Conservation (phyloP, 2,329 filamentous ascomycete genomes). For the Xylaria digitata region DNA sequence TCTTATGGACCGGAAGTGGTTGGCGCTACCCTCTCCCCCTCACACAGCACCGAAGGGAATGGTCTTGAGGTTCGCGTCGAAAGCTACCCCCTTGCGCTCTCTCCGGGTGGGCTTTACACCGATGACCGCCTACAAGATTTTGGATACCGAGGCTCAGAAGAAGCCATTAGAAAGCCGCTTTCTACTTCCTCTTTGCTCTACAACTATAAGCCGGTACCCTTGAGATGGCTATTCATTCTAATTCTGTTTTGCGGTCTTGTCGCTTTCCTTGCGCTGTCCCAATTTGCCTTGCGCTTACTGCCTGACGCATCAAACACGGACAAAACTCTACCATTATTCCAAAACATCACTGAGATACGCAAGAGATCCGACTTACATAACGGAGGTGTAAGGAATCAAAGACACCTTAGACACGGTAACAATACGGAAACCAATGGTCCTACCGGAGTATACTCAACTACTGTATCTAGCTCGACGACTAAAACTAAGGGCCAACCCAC, state of each 20-base stretch:
- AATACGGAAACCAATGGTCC: conserved; percentile 15
- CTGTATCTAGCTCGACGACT: not conserved
- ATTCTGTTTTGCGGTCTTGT: conserved; percentile 37
- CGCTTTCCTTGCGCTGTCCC: conserved; percentile 45
- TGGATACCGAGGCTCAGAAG: conserved; percentile 44
- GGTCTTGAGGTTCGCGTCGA: conserved; percentile 41
- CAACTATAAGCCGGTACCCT: conserved; percentile 43
- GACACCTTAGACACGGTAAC: conserved; percentile 32
- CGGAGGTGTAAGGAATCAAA: not conserved
- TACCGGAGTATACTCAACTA: not conserved
- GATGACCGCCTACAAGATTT: conserved; percentile 36
- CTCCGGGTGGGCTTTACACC: conserved; percentile 37
- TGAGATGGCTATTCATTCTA: conserved; percentile 40
- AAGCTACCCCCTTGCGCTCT: conserved; percentile 29
- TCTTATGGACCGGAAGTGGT: conserved; percentile 42
- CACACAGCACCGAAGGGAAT: conserved; percentile 37
- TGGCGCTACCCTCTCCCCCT: conserved; percentile 19
- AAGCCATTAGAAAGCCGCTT: conserved; percentile 36
- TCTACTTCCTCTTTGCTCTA: conserved; percentile 29
- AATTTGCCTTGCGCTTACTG: conserved; percentile 46
- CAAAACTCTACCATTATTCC: conserved; percentile 21
- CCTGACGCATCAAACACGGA: conserved; percentile 41
- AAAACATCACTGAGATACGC: conserved; percentile 40
- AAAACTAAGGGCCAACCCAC: not conserved
- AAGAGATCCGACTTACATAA: conserved; percentile 30